Evolutionary conservation across 441 rosid genomes (phyloP).

Genomic region (Aleurites moluccanus): DNA sequence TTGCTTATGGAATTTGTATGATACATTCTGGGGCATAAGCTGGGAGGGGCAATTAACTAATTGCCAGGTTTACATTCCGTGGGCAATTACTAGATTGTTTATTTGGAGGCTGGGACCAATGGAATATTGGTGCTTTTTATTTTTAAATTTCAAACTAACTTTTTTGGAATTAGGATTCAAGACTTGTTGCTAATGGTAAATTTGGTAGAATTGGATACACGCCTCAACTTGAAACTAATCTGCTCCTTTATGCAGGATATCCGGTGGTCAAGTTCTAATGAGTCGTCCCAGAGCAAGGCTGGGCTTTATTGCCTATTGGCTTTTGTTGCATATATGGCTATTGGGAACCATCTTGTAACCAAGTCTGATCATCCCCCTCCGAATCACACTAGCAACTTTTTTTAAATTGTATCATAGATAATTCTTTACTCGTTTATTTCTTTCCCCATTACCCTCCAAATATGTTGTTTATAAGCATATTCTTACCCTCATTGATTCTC

Average conservation of each 20-base stretch:
- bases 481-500: constrained; percentile 32
- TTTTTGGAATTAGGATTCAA: not conserved
- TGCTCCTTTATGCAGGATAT: constrained; percentile 53
- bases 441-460: not conserved
- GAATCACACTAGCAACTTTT: constrained; percentile 10
- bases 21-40: not conserved
- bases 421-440: constrained; percentile 21
- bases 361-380: constrained; percentile 15
- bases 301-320: constrained; percentile 64
- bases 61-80: too few species aligned
- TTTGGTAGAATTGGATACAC: not conserved
- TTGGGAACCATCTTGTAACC: constrained; percentile 64
- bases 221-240: constrained; percentile 18
- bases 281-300: constrained; percentile 84
- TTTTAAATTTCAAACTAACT: not conserved
- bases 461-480: constrained; percentile 26
- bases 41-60: not conserved
- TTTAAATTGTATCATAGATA: constrained; percentile 37
- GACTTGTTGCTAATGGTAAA: not conserved
- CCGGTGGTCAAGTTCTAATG: constrained; percentile 75
- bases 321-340: constrained; percentile 78
- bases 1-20: not conserved
- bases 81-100: too few species aligned
- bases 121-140: not conserved
- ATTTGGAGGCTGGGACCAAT: not conserved